These are phyloP conservation scores for Podaxis carcinomalis DNA, from an alignment of 768 basidiomycete genomes.

Conservation along the genomic window DNA sequence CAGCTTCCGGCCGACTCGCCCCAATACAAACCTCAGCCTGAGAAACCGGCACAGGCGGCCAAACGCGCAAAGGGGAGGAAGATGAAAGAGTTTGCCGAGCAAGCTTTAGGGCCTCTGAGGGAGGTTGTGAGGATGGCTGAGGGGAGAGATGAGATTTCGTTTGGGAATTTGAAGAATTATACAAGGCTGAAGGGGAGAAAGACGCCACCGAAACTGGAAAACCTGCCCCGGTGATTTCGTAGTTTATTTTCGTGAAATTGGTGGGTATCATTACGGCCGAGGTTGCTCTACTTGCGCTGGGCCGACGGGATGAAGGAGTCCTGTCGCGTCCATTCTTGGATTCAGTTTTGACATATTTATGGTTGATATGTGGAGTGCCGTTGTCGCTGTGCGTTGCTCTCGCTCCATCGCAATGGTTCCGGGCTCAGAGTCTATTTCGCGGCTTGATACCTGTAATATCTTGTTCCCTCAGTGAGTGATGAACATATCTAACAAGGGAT, in stretches of 20 bases:
- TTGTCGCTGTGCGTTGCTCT: too few species aligned
- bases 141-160: conserved; percentile 41
- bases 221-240: neutral
- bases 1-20: conserved; percentile 10
- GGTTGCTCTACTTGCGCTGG: neutral
- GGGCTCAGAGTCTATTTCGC: too few species aligned
- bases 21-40: conserved; percentile 8
- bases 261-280: neutral
- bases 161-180: conserved; percentile 39
- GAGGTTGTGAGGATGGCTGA: conserved; percentile 60
- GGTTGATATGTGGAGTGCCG: too few species aligned
- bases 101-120: conserved; percentile 43
- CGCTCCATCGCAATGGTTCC: too few species aligned
- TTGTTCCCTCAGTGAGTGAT: too few species aligned
- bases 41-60: conserved; percentile 14
- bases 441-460: too few species aligned
- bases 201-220: neutral
- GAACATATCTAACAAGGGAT: too few species aligned
- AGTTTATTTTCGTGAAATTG: neutral
- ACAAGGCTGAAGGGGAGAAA: conserved; percentile 14
- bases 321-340: neutral
- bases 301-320: neutral
- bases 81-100: conserved; percentile 27
- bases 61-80: conserved; percentile 6
- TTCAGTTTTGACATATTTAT: neutral